These are phyloP conservation scores for Cercospora sp. DNA, from an alignment of 2,329 filamentous ascomycete species.

Conservation along the genomic window DNA sequence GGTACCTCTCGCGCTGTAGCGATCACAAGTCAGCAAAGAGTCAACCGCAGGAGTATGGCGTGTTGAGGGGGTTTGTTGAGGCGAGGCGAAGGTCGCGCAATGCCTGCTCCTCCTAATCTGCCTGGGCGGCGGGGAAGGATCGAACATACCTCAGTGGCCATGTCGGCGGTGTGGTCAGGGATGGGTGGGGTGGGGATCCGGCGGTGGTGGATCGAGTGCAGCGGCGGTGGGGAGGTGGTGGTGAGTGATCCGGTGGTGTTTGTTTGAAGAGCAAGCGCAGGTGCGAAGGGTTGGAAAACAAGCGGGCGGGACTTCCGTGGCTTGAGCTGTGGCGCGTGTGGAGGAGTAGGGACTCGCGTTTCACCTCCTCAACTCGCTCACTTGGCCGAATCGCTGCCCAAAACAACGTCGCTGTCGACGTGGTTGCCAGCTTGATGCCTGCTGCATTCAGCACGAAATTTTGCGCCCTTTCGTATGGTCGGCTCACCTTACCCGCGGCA, in stretches of 20 bases:
- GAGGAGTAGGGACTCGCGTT: background rate
- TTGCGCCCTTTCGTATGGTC: background rate
- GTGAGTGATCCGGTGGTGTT: background rate
- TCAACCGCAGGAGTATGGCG: constrained; percentile 25
- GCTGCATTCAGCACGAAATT: background rate
- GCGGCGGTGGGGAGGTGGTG: background rate
- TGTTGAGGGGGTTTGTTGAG: constrained; percentile 36
- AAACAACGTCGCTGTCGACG: background rate
- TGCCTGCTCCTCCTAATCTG: constrained; percentile 8
- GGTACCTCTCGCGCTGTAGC: constrained; percentile 53
- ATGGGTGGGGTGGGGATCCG: background rate
- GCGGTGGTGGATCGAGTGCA: constrained; percentile 1
- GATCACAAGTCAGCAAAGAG: constrained; percentile 43
- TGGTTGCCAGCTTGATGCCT: background rate
- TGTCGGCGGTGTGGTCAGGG: constrained; percentile 33
- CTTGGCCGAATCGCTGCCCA: background rate
- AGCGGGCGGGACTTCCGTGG: background rate
- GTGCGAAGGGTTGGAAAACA: constrained; percentile 4
- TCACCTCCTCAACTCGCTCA: background rate
- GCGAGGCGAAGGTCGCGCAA: constrained; percentile 33
- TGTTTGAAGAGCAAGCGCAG: constrained; percentile 7
- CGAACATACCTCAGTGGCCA: constrained; percentile 64
- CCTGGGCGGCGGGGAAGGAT: constrained; percentile 38
- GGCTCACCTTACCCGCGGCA: background rate
- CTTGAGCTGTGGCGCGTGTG: constrained; percentile 3